Evolutionary conservation across 495 filamentous ascomycete genomes (phyloP), one percentile per base, ranked within the genome.

Genomic region (Penicillium alfredii): DNA sequence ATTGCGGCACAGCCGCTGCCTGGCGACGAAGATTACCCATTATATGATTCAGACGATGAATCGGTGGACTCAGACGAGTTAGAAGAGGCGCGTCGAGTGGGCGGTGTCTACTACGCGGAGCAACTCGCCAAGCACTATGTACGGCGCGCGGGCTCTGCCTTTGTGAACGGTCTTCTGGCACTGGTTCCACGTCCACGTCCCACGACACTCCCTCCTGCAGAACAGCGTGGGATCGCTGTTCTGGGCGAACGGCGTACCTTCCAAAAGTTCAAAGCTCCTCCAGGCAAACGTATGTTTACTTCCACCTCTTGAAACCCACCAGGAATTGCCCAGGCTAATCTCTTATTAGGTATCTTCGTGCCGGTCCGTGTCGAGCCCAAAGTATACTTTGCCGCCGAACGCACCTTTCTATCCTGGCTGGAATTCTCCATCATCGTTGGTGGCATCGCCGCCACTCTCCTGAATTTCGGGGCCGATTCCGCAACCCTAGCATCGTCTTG

Each of bases 291-390:
- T 78, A 57, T 62, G 74, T 51, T 29, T 11, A 15, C 2, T n/a
- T 26, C 17, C 17, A 22, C 38, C 16, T 27, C 19, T 41, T 40
- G 7, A 3, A 36, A 8, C 24, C 32, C 2, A 20, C 15, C 7
- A 17, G 24, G 6, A 29, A 14, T 34, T 14, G n/a, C 10, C 1
- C 22, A 30, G 13, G 20, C 14, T 24, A 30, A 31, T 18, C 30
- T 18, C 26, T 46, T 39, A 47, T 35, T 33, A 80, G 76, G 73
- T 49, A 98, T 98, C 48, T 87, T 95, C 45, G 90, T 98, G 14
- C 92, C 89, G 18, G 81, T 97, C 27, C 79, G 92, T 34, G 88
- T 98, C 30, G 92, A 98, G 64, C 92, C 92, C 3, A 98, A 98
- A 60, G 92, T 98, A 42, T 93, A 88, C 61, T 94, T 98, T 47